Percentiles rank a stretch among this genome's conserved stretches.
Evolutionary conservation across 106 monocot species (phyloP).

Genomic region (Apostasia shenzhenica): DNA sequence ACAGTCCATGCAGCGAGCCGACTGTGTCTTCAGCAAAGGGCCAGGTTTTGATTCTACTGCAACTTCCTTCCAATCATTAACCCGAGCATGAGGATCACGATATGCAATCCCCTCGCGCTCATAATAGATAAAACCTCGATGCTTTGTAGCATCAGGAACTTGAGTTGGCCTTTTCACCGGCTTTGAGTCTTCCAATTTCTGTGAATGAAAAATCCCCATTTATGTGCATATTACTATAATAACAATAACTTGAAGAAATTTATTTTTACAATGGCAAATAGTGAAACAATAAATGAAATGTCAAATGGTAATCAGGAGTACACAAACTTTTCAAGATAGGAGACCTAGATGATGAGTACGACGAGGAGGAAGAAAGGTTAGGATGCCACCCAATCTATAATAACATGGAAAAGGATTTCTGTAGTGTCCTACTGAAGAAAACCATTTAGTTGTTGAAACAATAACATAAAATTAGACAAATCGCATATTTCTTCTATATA

Average conservation of each 20-base stretch:
- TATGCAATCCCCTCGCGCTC: conserved; percentile 72
- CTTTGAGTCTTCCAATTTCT: conserved; percentile 30
- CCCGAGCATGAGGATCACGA: conserved; percentile 61
- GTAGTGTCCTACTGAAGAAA: too few species aligned
- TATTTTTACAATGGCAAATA: too few species aligned
- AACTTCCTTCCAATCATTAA: conserved; percentile 93
- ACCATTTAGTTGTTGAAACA: too few species aligned
- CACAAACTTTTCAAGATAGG: not conserved
- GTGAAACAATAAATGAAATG: too few species aligned
- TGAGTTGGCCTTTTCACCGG: conserved; percentile 56
- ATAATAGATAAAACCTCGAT: conserved; percentile 73
- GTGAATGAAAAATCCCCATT: conserved; percentile 4
- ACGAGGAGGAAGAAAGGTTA: too few species aligned
- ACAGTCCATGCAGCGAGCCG: conserved; percentile 99
- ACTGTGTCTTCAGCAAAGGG: conserved; percentile 80
- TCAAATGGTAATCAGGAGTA: too few species aligned
- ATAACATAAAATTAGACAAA: too few species aligned
- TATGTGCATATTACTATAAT: not conserved
- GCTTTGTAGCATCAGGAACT: conserved; percentile 69
- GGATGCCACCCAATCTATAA: too few species aligned
- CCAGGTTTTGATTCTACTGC: conserved; percentile 71
- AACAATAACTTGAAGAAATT: too few species aligned
- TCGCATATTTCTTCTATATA: too few species aligned
- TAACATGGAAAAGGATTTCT: too few species aligned
- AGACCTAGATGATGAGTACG: not conserved